These are phyloP conservation scores for Prototheca cutis DNA, from an alignment of 163 green algal species.

Conservation along the genomic window DNA sequence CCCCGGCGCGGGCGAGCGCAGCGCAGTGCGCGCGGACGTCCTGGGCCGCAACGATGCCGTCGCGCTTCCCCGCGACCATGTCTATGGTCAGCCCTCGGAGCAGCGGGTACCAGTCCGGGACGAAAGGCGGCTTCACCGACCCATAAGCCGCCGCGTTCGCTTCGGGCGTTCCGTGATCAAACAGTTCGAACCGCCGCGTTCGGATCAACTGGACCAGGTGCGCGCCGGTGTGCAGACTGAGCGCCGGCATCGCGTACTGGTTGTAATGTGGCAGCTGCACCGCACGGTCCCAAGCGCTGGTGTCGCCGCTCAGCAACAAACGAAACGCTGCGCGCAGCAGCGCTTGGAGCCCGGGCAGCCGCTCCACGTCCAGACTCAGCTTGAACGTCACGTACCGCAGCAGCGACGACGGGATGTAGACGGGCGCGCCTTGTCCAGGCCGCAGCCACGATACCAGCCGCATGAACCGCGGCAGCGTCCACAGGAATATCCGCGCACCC, in stretches of 20 bases:
- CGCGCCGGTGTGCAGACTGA: slow-evolving; percentile 55
- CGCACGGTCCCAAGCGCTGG: slow-evolving; percentile 76
- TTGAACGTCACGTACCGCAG: slow-evolving; percentile 66
- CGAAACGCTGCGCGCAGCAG: slow-evolving; percentile 22
- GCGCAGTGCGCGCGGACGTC: slow-evolving; percentile 47
- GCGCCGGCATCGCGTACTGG: slow-evolving; percentile 70
- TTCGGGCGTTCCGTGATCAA: slow-evolving; percentile 62
- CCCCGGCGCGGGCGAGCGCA: slow-evolving; percentile 43
- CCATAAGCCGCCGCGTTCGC: slow-evolving; percentile 62
- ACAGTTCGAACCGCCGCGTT: slow-evolving; percentile 62
- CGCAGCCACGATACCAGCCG: slow-evolving; percentile 7
- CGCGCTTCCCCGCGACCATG: slow-evolving; percentile 59
- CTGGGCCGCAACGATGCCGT: slow-evolving; percentile 65
- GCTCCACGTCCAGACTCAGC: slow-evolving; percentile 49
- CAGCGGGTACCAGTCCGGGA: slow-evolving; percentile 61
- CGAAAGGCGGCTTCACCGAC: slow-evolving; percentile 43
- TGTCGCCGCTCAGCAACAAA: slow-evolving; percentile 62
- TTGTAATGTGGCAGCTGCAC: slow-evolving; percentile 92
- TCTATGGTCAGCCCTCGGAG: slow-evolving; percentile 72
- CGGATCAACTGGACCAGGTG: slow-evolving; percentile 54
- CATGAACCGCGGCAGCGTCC: slow-evolving; percentile 5
- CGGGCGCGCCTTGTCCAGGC: slow-evolving; percentile 10
- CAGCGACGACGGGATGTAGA: slow-evolving; percentile 54
- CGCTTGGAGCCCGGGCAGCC: slow-evolving; percentile 40
- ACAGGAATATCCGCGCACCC: slow-evolving; percentile 12